A percentile compares a stretch with the other conserved stretches of the same genome.
Evolutionary conservation across 331 rosid genomes (phyloP).

Genomic region (Saraca asoca): DNA sequence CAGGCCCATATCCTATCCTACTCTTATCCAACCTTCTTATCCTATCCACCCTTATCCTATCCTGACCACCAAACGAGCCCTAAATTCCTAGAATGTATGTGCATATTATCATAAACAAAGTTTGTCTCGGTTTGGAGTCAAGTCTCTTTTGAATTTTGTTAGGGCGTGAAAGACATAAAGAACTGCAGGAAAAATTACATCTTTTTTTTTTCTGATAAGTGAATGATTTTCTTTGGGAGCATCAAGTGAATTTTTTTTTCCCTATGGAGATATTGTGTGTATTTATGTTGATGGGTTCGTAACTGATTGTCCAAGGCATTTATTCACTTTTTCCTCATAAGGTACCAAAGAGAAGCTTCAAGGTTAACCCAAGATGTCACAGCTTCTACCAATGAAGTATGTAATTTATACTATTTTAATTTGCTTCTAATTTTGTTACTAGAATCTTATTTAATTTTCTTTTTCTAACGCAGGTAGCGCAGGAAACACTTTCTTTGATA

Average conservation of each 20-base stretch:
- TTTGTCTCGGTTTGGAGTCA: too few relatives aligned
- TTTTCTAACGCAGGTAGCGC: constrained; percentile 58
- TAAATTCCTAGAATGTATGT: too few relatives aligned
- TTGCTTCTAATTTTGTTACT: constrained; percentile 25
- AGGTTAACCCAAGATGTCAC: constrained; percentile 68
- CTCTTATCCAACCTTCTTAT: too few relatives aligned
- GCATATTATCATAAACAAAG: too few relatives aligned
- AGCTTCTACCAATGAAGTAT: constrained; percentile 73
- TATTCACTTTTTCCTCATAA: constrained; percentile 28
- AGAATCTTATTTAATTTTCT: constrained; percentile 17
- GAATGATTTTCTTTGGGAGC: neutral
- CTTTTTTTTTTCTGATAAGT: constrained; percentile 19
- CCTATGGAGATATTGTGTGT: neutral
- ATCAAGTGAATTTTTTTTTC: constrained; percentile 6
- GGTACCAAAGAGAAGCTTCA: constrained; percentile 71
- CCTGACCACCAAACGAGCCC: too few relatives aligned
- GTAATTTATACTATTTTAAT: constrained; percentile 23
- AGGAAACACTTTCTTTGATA: constrained; percentile 61
- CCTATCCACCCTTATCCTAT: too few relatives aligned
- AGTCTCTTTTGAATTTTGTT: neutral
- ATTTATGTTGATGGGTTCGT: constrained; percentile 25
- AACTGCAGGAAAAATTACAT: constrained; percentile 9
- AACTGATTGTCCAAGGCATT: constrained; percentile 28
- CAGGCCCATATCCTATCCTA: too few relatives aligned
- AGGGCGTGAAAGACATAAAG: neutral